Base-by-base conservation (phyloP, 2,329 filamentous ascomycete species). In the Coccinonectria pachysandricola region DNA sequence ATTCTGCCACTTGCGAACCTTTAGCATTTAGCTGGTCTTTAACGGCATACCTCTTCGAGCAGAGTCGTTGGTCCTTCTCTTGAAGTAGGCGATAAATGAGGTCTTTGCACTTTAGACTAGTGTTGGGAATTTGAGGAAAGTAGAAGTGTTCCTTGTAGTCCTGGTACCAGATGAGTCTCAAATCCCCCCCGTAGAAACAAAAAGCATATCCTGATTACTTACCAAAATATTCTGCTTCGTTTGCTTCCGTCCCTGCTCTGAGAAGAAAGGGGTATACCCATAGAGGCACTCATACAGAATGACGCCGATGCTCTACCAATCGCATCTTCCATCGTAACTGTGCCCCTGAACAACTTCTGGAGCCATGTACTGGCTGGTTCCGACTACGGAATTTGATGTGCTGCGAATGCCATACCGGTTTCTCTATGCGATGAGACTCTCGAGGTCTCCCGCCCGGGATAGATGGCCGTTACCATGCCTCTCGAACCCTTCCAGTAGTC, bases 291-390 rank as follows among this genome's bases (percentile, higher is more conserved):
- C 88, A 47, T 84, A 96, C 30, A 96, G 57, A 48, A 96, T 95
- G 48, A 96, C 76, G 27, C 86, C 88, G 42, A 96, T 73, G 56
- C 87, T 95, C 88, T 83, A 96, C 85, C 72, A 96, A 56, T 96
- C 88, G 56, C 88, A 96, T 47, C 88, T 71, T 15, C 83, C 88
- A 56, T 96, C 91, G 52, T 96, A 96, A 19, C 68, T 60, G 24
- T 85, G 71, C 15, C 87, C 84, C 39, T 71, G 65, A 31, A 95
- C 78, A 11, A 96, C 83, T 59, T 96, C 91, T 2, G 88, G 88
- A 1, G 91, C 88, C 91, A 95, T 96, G 60, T 96, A 96, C 50
- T 95, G 88, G 50, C 86, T 94, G 3, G 91, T 96, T 3, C 88
- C 88, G 8, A 96, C 88, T 1, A 94, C 76, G 23, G 86, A 94